These are phyloP conservation scores for Xylaria sp. DNA, from an alignment of 2,329 filamentous ascomycete species.

Conservation along the genomic window DNA sequence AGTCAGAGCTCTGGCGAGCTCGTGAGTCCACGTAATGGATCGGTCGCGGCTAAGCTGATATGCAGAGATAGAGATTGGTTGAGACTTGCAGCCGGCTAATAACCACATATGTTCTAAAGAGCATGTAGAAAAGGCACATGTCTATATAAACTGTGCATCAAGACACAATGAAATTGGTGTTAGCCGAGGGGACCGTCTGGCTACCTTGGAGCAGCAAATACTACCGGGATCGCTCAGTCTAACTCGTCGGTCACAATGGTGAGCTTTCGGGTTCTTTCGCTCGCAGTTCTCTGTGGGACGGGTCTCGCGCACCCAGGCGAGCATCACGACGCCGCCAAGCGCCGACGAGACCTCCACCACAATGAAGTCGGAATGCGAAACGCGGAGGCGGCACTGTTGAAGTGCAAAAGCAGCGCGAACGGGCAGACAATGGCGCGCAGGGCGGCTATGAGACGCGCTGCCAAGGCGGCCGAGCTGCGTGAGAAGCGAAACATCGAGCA, in stretches of 20 bases:
- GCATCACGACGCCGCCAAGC: conserved; percentile 46
- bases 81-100: conserved; percentile 21
- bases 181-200: conserved; percentile 3
- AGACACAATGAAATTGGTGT: not conserved
- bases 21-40: conserved; percentile 28
- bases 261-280: conserved; percentile 20
- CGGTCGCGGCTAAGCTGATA: conserved; percentile 36
- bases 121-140: not conserved
- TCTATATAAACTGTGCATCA: conserved; percentile 16
- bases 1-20: conserved; percentile 10
- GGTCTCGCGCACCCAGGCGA: conserved; percentile 53
- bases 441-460: conserved; percentile 51
- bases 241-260: conserved; percentile 29
- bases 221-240: not conserved
- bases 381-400: conserved; percentile 51
- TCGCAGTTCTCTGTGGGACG: conserved; percentile 29
- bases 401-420: conserved; percentile 49
- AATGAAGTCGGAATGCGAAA: conserved; percentile 49
- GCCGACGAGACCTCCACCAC: conserved; percentile 47
- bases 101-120: not conserved
- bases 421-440: conserved; percentile 50
- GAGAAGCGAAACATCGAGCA: conserved; percentile 48
- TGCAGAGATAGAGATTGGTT: conserved; percentile 26
- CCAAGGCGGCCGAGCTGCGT: conserved; percentile 50
- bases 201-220: not conserved